A percentile compares a stretch with the other conserved stretches of the same genome.
Evolutionary conservation across 345 rosid genomes (phyloP).

Genomic region (Brassica carinata): DNA sequence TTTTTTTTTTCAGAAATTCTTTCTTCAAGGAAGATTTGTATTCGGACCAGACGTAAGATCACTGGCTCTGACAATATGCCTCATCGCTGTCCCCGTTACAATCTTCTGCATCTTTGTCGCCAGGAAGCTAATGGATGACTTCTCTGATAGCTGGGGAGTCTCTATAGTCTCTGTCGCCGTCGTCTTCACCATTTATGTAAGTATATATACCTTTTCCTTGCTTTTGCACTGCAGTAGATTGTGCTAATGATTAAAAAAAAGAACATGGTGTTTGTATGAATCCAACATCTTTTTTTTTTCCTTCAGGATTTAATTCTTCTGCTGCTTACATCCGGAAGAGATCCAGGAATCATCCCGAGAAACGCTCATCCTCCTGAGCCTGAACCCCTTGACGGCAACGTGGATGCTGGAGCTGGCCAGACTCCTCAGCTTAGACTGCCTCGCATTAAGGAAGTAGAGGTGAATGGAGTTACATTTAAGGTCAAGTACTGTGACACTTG

Average conservation of each 20-base stretch:
- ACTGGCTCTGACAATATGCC: constrained; percentile 71
- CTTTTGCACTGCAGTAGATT: not conserved
- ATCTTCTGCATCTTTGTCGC: constrained; percentile 90
- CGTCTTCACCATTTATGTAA: constrained; percentile 69
- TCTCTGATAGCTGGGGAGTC: constrained; percentile 72
- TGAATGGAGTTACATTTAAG: constrained; percentile 77
- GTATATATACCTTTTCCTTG: constrained; percentile 7
- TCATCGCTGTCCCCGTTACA: constrained; percentile 77
- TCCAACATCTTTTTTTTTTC: constrained; percentile 5
- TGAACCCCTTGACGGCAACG: constrained; percentile 58
- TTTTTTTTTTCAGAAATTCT: constrained; percentile 74
- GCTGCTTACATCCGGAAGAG: constrained; percentile 92
- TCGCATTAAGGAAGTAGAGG: constrained; percentile 80
- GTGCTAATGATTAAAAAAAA: not conserved
- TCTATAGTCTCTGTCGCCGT: constrained; percentile 63
- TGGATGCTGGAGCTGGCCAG: constrained; percentile 66
- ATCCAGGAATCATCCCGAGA: constrained; percentile 97
- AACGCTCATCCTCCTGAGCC: constrained; percentile 96
- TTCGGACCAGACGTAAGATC: constrained; percentile 99
- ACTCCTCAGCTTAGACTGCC: constrained; percentile 83
- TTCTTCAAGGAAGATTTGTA: constrained; percentile 85
- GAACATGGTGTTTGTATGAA: not conserved
- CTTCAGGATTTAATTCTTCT: constrained; percentile 82
- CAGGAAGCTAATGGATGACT: constrained; percentile 75
- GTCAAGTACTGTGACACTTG: constrained; percentile 96